These are phyloP conservation scores for Kwoniella botswanensis DNA, from an alignment of 768 basidiomycete genomes.

Conservation along the genomic window DNA sequence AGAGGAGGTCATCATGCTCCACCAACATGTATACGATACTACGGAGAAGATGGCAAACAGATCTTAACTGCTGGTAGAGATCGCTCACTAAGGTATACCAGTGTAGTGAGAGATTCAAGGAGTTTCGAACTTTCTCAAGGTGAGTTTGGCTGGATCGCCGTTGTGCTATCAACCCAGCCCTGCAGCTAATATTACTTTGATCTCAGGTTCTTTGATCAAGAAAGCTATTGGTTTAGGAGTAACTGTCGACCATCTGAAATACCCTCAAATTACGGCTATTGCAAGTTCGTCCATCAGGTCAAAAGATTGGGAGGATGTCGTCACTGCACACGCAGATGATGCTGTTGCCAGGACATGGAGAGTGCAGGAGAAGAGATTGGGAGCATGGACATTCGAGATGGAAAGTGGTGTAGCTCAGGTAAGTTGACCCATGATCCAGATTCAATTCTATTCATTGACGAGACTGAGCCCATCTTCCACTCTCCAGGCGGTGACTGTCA, in stretches of 20 bases:
- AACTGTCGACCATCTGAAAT: constrained; percentile 79
- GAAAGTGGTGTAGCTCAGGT: constrained; percentile 75
- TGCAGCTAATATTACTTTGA: too few relatives aligned
- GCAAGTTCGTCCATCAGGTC: constrained; percentile 78
- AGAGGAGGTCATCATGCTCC: constrained; percentile 90
- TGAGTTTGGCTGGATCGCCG: constrained; percentile 43
- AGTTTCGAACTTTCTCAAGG: constrained; percentile 96
- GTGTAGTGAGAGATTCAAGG: constrained; percentile 91
- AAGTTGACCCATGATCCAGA: constrained; percentile 8
- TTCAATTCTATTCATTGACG: not conserved
- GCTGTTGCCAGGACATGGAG: constrained; percentile 84
- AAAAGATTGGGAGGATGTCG: constrained; percentile 97
- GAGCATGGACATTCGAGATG: constrained; percentile 73
- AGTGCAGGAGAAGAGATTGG: constrained; percentile 77
- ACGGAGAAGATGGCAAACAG: constrained; percentile 96
- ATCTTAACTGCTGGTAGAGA: constrained; percentile 82
- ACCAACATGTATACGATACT: constrained; percentile 89
- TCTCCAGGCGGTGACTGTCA: constrained; percentile 72
- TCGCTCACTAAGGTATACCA: constrained; percentile 84
- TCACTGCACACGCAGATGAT: constrained; percentile 88
- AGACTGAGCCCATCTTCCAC: not conserved
- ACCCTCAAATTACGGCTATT: constrained; percentile 76
- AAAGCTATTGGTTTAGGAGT: constrained; percentile 79
- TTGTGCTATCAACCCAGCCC: too few relatives aligned
- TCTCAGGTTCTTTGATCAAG: constrained; percentile 75